These are phyloP conservation scores for Penicillium canariense DNA, from an alignment of 495 filamentous ascomycete species.

Conservation along the genomic window DNA sequence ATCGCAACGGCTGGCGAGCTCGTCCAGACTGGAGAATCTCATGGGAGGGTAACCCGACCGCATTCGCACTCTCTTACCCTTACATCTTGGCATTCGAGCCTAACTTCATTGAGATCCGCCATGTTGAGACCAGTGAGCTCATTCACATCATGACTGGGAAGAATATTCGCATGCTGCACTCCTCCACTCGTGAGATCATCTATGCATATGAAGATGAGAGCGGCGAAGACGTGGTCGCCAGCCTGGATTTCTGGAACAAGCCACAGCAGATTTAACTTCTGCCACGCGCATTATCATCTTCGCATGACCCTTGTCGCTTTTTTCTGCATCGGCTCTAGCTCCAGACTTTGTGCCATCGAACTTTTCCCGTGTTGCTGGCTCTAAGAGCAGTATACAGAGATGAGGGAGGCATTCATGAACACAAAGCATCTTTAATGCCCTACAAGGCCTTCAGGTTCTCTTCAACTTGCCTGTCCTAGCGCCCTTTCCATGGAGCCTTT, in stretches of 20 bases:
- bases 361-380: no score
- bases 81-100: conserved; percentile 98
- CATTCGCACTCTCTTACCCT: conserved; percentile 89
- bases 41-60: conserved; percentile 91
- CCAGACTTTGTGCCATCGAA: no score
- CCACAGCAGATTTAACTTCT: conserved; percentile 31
- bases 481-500: not conserved
- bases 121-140: conserved; percentile 84
- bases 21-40: conserved; percentile 94
- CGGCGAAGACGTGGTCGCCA: conserved; percentile 89
- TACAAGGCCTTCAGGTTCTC: not conserved
- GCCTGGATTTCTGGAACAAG: conserved; percentile 93
- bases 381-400: not conserved
- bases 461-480: not conserved
- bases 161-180: conserved; percentile 96
- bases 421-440: not conserved
- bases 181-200: conserved; percentile 91
- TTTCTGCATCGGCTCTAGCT: no score
- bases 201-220: conserved; percentile 96
- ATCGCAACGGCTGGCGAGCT: conserved; percentile 96
- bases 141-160: conserved; percentile 93
- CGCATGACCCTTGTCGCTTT: not conserved
- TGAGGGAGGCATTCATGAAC: not conserved
- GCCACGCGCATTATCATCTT: not conserved
- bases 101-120: conserved; percentile 96